Conservation (phyloP, 2,329 filamentous ascomycete genomes). For the Pyrenophora seminiperda region DNA sequence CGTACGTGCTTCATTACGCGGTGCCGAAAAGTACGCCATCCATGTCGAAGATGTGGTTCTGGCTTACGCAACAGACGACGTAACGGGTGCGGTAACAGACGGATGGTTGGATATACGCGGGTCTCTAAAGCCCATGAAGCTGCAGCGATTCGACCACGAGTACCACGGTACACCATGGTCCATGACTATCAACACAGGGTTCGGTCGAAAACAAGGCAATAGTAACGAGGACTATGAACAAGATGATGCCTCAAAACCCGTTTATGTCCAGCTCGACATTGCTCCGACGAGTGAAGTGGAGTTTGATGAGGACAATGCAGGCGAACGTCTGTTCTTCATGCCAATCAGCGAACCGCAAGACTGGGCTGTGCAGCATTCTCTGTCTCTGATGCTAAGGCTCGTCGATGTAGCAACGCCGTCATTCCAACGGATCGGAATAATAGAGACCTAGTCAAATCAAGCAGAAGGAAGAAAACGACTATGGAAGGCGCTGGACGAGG, state of each 20-base stretch:
- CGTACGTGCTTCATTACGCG: not conserved
- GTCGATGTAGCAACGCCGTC: not conserved
- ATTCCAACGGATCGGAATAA: slow-evolving; percentile 5
- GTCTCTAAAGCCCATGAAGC: slow-evolving; percentile 1
- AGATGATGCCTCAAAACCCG: not conserved
- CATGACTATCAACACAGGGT: not conserved
- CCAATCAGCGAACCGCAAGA: not conserved
- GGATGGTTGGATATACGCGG: slow-evolving; percentile 15
- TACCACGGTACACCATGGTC: not conserved
- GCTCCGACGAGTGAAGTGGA: not conserved
- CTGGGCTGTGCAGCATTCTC: not conserved
- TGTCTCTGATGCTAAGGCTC: not conserved
- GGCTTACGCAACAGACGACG: slow-evolving; percentile 9
- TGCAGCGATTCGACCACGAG: not conserved
- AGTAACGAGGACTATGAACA: not conserved
- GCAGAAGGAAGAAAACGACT: not conserved
- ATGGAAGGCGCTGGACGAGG: slow-evolving; percentile 9
- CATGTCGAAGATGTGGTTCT: slow-evolving; percentile 12
- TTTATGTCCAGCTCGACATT: not conserved
- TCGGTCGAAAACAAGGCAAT: not conserved
- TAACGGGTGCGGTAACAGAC: slow-evolving; percentile 8
- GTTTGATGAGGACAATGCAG: not conserved
- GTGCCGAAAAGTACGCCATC: not conserved
- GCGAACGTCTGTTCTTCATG: slow-evolving; percentile 2
- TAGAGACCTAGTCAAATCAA: not conserved